Percentiles rank a stretch among this genome's conserved stretches.
Conservation (phyloP, 495 filamentous ascomycete genomes). For the Neurospora sp. region DNA sequence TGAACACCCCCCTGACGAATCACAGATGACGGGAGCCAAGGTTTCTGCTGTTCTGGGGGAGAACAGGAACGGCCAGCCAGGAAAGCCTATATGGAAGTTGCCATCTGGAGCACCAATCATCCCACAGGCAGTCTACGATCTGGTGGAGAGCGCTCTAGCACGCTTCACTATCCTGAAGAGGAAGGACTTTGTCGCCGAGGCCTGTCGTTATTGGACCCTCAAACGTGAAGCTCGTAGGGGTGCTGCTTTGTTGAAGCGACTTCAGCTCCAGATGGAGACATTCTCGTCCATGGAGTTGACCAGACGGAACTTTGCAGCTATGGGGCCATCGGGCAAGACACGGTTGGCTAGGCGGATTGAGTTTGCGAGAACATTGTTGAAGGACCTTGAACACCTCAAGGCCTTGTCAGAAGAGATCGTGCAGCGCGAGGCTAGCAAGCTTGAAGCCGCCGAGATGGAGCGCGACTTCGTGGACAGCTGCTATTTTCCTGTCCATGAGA, state of each 20-base stretch:
- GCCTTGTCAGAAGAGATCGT: constrained; percentile 57
- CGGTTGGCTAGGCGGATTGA: constrained; percentile 75
- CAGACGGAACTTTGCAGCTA: constrained; percentile 78
- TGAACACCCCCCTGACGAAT: constrained; percentile 47
- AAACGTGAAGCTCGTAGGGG: constrained; percentile 90
- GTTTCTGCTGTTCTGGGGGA: constrained; percentile 52
- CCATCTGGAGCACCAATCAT: constrained; percentile 94
- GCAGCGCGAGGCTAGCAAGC: constrained; percentile 61
- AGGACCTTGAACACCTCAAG: constrained; percentile 65
- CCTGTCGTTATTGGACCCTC: constrained; percentile 94
- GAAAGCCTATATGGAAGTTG: constrained; percentile 79
- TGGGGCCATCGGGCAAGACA: constrained; percentile 74
- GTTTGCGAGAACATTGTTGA: constrained; percentile 65
- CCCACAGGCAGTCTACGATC: constrained; percentile 70
- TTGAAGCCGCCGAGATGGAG: constrained; percentile 65
- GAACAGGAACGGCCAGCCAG: constrained; percentile 58
- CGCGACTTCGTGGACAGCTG: constrained; percentile 69
- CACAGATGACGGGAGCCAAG: constrained; percentile 44
- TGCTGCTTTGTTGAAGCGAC: constrained; percentile 79
- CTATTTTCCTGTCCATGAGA: constrained; percentile 76
- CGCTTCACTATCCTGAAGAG: constrained; percentile 75
- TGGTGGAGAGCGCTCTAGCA: constrained; percentile 66
- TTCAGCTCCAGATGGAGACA: constrained; percentile 87
- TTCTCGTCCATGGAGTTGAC: constrained; percentile 97
- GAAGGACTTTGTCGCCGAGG: constrained; percentile 85